These are phyloP conservation scores for Apiotrichum sp. DNA, from an alignment of 1,284 basidiomycete genomes.

Conservation along the genomic window DNA sequence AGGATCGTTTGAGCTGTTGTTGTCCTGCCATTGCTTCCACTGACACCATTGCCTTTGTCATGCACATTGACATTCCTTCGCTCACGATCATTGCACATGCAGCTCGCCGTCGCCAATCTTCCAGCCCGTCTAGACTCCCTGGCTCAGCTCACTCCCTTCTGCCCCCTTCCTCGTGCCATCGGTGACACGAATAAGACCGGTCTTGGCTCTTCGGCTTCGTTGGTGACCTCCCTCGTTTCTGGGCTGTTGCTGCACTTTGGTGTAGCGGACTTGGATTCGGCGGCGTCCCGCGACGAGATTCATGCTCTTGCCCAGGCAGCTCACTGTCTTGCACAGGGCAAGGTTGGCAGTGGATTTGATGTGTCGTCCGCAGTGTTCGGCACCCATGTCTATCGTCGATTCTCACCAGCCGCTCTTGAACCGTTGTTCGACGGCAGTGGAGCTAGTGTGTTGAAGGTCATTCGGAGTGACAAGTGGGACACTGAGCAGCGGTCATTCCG, in stretches of 20 bases:
- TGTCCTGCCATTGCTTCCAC: background rate
- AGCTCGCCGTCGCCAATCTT: slow-evolving; percentile 61
- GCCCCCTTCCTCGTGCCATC: slow-evolving; percentile 62
- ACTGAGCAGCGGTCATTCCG: slow-evolving; percentile 58
- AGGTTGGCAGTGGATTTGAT: slow-evolving; percentile 96
- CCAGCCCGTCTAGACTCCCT: slow-evolving; percentile 56
- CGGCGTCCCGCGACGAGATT: slow-evolving; percentile 53
- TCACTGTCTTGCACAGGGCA: slow-evolving; percentile 95
- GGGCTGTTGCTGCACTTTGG: slow-evolving; percentile 73
- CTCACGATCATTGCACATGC: slow-evolving; percentile 7
- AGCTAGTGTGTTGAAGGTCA: slow-evolving; percentile 6
- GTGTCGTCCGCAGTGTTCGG: slow-evolving; percentile 91
- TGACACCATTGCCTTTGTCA: too few species aligned
- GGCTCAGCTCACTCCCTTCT: slow-evolving; percentile 64
- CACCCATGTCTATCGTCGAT: slow-evolving; percentile 87
- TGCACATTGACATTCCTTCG: background rate
- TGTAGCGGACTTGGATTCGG: slow-evolving; percentile 51
- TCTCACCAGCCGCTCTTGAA: slow-evolving; percentile 66
- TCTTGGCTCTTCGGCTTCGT: slow-evolving; percentile 89
- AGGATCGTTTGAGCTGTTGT: background rate
- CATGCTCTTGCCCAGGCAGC: slow-evolving; percentile 95
- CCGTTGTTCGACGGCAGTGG: slow-evolving; percentile 59
- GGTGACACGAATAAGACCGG: slow-evolving; percentile 93
- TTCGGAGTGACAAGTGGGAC: slow-evolving; percentile 28
- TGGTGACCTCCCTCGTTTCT: slow-evolving; percentile 90